Evolutionary conservation across 805 yeast species (phyloP).

Genomic region (Dipodascus geniculatus): DNA sequence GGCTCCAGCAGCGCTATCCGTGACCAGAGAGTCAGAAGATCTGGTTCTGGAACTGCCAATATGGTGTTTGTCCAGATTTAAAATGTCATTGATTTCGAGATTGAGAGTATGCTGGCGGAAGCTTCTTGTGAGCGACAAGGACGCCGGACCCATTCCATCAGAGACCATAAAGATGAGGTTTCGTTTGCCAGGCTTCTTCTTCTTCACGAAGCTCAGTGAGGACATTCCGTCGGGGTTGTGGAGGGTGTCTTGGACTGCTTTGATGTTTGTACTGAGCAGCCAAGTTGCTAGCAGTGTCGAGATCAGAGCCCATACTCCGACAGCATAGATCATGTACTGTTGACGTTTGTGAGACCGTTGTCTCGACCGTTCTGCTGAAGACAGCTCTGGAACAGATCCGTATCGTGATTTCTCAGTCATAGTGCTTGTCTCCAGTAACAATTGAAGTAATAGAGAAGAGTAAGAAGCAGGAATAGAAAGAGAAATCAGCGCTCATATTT

Average conservation of each 20-base stretch:
- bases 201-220: background rate
- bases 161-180: conserved; percentile 82
- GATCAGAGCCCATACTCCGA: background rate
- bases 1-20: conserved; percentile 97
- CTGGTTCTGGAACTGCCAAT: conserved; percentile 81
- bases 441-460: background rate
- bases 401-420: background rate
- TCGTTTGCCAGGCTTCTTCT: conserved; percentile 31
- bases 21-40: conserved; percentile 62
- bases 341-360: background rate
- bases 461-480: background rate
- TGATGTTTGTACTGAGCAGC: background rate
- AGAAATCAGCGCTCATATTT: background rate
- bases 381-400: background rate
- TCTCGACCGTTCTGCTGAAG: background rate
- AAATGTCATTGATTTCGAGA: conserved; percentile 42
- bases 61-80: conserved; percentile 54
- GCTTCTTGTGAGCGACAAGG: conserved; percentile 67
- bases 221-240: background rate
- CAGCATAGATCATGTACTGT: background rate
- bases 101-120: conserved; percentile 52
- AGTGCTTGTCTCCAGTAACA: background rate
- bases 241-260: background rate
- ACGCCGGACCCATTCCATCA: conserved; percentile 94
- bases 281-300: background rate